Percentiles rank a stretch among this genome's conserved stretches.
Conservation (phyloP, 2,329 filamentous ascomycete genomes). For the Fusarium domesticum region DNA sequence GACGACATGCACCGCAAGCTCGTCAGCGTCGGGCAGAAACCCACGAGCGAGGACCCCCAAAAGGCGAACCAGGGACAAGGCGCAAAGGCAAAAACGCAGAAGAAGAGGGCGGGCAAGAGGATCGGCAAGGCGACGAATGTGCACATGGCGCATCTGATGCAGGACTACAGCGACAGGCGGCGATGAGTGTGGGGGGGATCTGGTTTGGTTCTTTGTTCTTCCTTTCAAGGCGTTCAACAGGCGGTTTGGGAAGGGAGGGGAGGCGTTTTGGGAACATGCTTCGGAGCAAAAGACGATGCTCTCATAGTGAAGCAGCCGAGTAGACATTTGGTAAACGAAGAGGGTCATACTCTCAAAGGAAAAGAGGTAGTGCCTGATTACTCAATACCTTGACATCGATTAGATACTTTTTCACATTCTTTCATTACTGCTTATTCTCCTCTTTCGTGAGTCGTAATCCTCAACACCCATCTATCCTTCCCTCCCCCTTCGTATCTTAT, state of each 20-base stretch:
- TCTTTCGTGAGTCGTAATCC: background rate
- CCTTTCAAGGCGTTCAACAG: too few relatives aligned
- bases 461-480: background rate
- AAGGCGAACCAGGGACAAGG: constrained; percentile 39
- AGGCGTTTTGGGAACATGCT: too few relatives aligned
- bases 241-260: too few relatives aligned
- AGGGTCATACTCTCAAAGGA: too few relatives aligned
- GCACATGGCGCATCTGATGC: constrained; percentile 79
- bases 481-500: constrained; percentile 43
- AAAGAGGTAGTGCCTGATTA: too few relatives aligned
- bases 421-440: background rate
- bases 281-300: too few relatives aligned
- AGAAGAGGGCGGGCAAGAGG: constrained; percentile 63
- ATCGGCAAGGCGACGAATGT: constrained; percentile 81
- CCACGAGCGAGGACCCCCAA: constrained; percentile 75
- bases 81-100: constrained; percentile 67
- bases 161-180: constrained; percentile 61
- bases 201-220: background rate
- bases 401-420: too few relatives aligned
- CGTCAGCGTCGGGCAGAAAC: constrained; percentile 74
- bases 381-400: too few relatives aligned
- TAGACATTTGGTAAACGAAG: too few relatives aligned
- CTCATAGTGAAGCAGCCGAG: too few relatives aligned
- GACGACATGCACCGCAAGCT: constrained; percentile 77
- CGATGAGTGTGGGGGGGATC: constrained; percentile 29